phyloP scores from a whole-genome alignment of 495 filamentous ascomycete genomes.

The Neurospora sublineolata region DNA sequence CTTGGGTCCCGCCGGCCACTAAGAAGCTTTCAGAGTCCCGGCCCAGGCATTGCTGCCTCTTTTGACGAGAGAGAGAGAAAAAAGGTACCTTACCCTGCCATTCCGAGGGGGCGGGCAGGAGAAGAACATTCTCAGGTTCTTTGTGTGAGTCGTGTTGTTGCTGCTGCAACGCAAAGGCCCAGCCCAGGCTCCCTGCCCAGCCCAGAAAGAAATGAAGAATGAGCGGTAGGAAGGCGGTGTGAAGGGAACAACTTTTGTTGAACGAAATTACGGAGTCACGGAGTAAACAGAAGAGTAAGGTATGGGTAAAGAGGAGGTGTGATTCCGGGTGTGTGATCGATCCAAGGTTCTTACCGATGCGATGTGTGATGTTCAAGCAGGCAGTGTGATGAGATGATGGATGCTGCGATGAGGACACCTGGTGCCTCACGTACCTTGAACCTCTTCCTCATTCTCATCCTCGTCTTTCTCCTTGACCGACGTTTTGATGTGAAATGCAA shows the following conservation, averaged over 20 bases:
- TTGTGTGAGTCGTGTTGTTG: not conserved
- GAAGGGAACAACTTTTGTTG: not conserved
- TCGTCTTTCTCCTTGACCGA: not conserved
- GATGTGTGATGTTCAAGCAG: not conserved
- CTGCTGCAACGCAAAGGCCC: not conserved
- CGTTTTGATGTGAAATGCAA: not conserved
- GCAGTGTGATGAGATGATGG: not conserved
- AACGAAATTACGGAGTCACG: not conserved
- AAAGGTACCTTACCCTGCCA: not conserved
- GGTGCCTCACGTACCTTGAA: not conserved
- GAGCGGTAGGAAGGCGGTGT: not conserved
- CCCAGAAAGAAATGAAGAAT: not conserved
- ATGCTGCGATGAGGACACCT: not conserved
- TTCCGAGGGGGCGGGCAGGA: not conserved
- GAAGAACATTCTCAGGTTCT: not conserved
- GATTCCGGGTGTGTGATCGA: not conserved
- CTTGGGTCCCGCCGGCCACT: conserved; percentile 4
- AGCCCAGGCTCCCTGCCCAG: not conserved
- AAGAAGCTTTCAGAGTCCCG: not conserved
- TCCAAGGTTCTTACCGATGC: not conserved
- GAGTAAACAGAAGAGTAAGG: not conserved
- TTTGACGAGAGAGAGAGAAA: not conserved
- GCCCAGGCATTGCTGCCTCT: not conserved
- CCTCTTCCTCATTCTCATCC: not conserved
- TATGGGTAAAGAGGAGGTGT: not conserved